phyloP scores from a whole-genome alignment of 768 basidiomycete species.

The Boletus edulis region DNA sequence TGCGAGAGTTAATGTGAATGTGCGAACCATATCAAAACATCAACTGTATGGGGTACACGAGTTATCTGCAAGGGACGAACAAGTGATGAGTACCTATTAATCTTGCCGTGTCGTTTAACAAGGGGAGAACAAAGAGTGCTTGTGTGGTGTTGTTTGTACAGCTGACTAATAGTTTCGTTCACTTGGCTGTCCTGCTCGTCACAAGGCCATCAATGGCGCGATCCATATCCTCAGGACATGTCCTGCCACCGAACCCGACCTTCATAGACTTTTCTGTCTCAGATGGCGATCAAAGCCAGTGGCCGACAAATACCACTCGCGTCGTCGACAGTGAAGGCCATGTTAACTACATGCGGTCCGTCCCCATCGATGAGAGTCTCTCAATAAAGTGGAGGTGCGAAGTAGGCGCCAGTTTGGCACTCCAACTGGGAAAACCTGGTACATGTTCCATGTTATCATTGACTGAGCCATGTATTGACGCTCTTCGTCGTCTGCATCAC shows the following conservation, averaged over 20 bases:
- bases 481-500: not conserved
- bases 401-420: constrained; percentile 42
- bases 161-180: constrained; percentile 14
- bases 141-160: not conserved
- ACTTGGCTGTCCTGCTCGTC: not conserved
- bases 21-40: constrained; percentile 31
- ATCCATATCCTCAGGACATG: constrained; percentile 9
- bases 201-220: constrained; percentile 23
- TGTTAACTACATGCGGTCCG: constrained; percentile 68
- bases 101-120: constrained; percentile 74
- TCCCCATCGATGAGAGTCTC: constrained; percentile 49
- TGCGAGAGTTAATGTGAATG: not conserved
- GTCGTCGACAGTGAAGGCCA: constrained; percentile 56
- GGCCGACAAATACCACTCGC: constrained; percentile 57
- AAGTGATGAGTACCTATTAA: constrained; percentile 20
- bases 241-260: constrained; percentile 50
- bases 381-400: constrained; percentile 57
- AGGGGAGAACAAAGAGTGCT: not conserved
- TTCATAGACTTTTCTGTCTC: constrained; percentile 59
- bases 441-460: constrained; percentile 13
- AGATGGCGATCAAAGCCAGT: constrained; percentile 53
- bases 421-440: constrained; percentile 50
- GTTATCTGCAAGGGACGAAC: constrained; percentile 53
- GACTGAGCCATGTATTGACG: not conserved
- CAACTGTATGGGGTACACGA: constrained; percentile 46